These are phyloP conservation scores for Macroventuria anomochaeta DNA, from an alignment of 2,329 filamentous ascomycete genomes.

Conservation along the genomic window DNA sequence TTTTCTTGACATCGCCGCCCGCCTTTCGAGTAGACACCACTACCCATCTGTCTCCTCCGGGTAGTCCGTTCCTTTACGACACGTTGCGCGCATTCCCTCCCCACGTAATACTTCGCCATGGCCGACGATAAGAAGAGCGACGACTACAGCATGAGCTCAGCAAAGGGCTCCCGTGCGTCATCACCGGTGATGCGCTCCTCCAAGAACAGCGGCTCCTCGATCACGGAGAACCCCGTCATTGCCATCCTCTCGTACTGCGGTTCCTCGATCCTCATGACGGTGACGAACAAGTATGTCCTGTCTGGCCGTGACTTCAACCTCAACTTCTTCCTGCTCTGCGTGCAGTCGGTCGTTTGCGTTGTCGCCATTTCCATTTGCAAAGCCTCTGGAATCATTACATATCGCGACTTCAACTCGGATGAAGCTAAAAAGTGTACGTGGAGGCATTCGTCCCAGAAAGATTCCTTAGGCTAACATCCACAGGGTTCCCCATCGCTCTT, in stretches of 20 bases:
- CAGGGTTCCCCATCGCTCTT: slow-evolving; percentile 95
- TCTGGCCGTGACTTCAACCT: slow-evolving; percentile 92
- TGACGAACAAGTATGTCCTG: slow-evolving; percentile 99
- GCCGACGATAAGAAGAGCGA: slow-evolving; percentile 86
- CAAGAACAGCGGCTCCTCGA: slow-evolving; percentile 24
- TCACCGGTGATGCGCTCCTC: slow-evolving; percentile 59
- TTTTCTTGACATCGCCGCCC: slow-evolving; percentile 23
- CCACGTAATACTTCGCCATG: slow-evolving; percentile 61
- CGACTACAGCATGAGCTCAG: slow-evolving; percentile 69
- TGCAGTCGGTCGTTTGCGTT: slow-evolving; percentile 91
- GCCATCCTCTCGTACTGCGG: slow-evolving; percentile 91
- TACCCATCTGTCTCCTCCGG: slow-evolving; percentile 26
- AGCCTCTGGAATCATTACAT: slow-evolving; percentile 79
- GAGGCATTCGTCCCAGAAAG: not conserved
- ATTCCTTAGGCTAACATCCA: slow-evolving; percentile 19
- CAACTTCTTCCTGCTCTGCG: slow-evolving; percentile 90
- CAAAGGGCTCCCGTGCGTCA: slow-evolving; percentile 51
- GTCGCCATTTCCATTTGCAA: slow-evolving; percentile 84
- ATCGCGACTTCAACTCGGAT: slow-evolving; percentile 81
- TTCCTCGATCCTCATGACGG: slow-evolving; percentile 98
- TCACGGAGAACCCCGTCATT: slow-evolving; percentile 77
- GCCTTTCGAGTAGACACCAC: slow-evolving; percentile 6
- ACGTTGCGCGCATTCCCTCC: slow-evolving; percentile 12
- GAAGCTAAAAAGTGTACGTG: slow-evolving; percentile 90
- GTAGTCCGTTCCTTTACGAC: slow-evolving; percentile 24